Conservation (phyloP, 1,284 basidiomycete genomes). For the Irpex rosettiformis region DNA sequence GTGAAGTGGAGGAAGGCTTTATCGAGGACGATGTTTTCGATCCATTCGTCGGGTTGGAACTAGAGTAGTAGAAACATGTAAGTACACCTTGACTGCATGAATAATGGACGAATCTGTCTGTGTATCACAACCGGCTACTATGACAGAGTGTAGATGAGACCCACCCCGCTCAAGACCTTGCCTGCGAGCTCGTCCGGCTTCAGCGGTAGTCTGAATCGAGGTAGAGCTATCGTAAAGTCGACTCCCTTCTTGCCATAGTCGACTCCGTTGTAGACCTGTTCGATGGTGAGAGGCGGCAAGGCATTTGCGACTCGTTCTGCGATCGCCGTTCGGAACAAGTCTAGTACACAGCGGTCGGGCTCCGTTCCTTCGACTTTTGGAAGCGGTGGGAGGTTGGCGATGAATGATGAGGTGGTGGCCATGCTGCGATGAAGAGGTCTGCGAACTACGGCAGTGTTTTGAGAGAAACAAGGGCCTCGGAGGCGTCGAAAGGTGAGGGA, state of each 20-base stretch:
- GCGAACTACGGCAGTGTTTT: neutral
- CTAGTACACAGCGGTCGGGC: constrained; percentile 69
- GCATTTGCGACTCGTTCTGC: constrained; percentile 75
- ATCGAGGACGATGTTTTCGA: constrained; percentile 66
- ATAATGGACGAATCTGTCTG: neutral
- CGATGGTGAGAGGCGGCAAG: constrained; percentile 63
- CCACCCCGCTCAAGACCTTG: constrained; percentile 72
- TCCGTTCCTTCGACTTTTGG: constrained; percentile 66
- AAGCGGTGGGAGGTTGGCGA: constrained; percentile 32
- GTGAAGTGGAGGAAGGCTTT: constrained; percentile 85
- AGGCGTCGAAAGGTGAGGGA: constrained; percentile 1
- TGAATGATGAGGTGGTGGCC: constrained; percentile 19
- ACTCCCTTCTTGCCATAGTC: constrained; percentile 90
- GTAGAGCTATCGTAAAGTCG: constrained; percentile 91
- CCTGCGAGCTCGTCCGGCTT: constrained; percentile 80
- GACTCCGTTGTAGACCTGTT: constrained; percentile 80
- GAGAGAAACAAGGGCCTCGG: neutral
- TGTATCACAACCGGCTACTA: neutral
- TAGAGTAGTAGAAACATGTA: neutral
- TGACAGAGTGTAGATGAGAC: constrained; percentile 23
- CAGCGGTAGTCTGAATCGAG: constrained; percentile 84
- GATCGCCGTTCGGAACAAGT: constrained; percentile 84
- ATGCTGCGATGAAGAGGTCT: constrained; percentile 2
- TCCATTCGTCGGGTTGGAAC: constrained; percentile 54
- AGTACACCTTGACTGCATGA: neutral